Percentiles rank a stretch among this genome's conserved stretches.
These are phyloP conservation scores for Lumnitzera racemosa DNA, from an alignment of 345 rosid species.

Conservation along the genomic window DNA sequence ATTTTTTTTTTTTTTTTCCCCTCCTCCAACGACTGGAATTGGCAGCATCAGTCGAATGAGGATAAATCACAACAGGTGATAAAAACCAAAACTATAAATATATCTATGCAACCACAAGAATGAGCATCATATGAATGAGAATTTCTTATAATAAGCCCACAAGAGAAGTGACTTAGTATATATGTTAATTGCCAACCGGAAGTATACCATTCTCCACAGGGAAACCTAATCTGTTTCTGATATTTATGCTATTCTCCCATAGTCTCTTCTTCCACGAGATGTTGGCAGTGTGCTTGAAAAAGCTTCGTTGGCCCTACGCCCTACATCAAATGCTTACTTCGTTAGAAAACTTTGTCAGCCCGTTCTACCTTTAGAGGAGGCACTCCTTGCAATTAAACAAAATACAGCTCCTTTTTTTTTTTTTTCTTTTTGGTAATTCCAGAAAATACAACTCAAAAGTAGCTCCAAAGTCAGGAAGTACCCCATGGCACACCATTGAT, in stretches of 20 bases:
- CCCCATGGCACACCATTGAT: conserved; percentile 79
- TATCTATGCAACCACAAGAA: too few relatives aligned
- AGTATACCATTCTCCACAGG: conserved; percentile 20
- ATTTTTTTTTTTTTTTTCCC: too few relatives aligned
- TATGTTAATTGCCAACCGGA: conserved; percentile 45
- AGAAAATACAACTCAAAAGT: background rate
- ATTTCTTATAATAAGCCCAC: conserved; percentile 40
- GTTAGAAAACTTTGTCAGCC: conserved; percentile 3
- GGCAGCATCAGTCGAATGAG: background rate
- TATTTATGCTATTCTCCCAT: conserved; percentile 69
- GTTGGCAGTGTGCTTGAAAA: conserved; percentile 63
- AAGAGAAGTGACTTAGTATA: conserved; percentile 46
- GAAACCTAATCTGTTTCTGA: conserved; percentile 5
- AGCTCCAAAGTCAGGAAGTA: conserved; percentile 27
- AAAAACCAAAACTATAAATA: too few relatives aligned
- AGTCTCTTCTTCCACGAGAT: conserved; percentile 84
- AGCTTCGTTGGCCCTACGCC: conserved; percentile 73
- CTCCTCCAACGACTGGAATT: too few relatives aligned
- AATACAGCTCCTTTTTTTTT: background rate
- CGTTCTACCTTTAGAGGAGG: conserved; percentile 11
- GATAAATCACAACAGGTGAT: too few relatives aligned
- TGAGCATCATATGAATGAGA: too few relatives aligned
- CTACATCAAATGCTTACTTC: conserved; percentile 24
- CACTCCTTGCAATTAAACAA: conserved; percentile 3
- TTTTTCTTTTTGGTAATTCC: background rate